phyloP scores from a whole-genome alignment of 345 rosid species.

The Acer negundo region DNA sequence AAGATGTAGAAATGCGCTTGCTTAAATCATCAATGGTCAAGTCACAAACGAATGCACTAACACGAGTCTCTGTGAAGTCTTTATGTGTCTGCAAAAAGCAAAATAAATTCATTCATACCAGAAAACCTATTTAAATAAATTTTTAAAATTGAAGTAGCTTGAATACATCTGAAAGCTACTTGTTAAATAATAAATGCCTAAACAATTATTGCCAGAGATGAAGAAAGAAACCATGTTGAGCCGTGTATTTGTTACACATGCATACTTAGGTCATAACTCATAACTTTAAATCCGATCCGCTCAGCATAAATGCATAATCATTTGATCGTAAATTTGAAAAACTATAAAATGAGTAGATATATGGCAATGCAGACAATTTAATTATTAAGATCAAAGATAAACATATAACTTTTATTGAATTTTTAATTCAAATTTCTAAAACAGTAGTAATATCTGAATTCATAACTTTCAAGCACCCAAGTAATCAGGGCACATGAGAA shows the following conservation, averaged over 20 bases:
- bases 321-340: background rate
- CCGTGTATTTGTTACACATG: background rate
- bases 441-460: background rate
- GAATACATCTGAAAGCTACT: background rate
- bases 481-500: background rate
- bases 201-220: background rate
- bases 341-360: no score
- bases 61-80: slow-evolving; percentile 60
- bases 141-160: background rate
- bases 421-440: background rate
- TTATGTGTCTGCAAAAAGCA: slow-evolving; percentile 66
- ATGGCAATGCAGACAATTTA: background rate
- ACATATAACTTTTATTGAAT: background rate
- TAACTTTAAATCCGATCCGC: background rate
- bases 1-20: slow-evolving; percentile 69
- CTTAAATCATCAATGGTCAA: slow-evolving; percentile 72
- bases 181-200: background rate
- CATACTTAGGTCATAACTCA: background rate
- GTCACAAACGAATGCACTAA: slow-evolving; percentile 76
- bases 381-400: background rate
- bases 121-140: background rate
- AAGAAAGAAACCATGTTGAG: background rate
- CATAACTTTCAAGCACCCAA: background rate
- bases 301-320: background rate
- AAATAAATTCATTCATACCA: slow-evolving; percentile 12